Conservation (phyloP, 169 alveolate genomes). For the Cryptosporidium ryanae region DNA sequence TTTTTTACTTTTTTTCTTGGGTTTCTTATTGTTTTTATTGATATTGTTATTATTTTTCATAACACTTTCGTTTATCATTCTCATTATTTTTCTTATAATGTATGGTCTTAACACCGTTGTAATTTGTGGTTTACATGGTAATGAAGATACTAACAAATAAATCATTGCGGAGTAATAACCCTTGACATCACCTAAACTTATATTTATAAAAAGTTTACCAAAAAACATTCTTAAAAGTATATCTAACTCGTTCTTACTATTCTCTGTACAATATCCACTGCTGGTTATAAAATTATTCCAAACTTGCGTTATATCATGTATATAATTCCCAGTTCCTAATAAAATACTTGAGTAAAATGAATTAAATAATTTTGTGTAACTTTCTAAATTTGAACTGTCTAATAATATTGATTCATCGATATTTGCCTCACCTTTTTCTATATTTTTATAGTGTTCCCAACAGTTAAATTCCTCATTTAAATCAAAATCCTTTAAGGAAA, state of each 20-base stretch:
- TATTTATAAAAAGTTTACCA: slow-evolving; percentile 44
- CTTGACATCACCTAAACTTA: slow-evolving; percentile 13
- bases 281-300: slow-evolving; percentile 35
- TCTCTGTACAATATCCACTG: not conserved
- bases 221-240: slow-evolving; percentile 2
- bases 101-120: slow-evolving; percentile 36
- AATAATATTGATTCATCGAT: not conserved
- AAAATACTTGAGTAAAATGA: slow-evolving; percentile 9
- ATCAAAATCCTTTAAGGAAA: slow-evolving; percentile 34
- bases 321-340: slow-evolving; percentile 38
- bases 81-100: slow-evolving; percentile 48
- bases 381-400: slow-evolving; percentile 21
- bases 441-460: slow-evolving; percentile 48
- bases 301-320: slow-evolving; percentile 23
- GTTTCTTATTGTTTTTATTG: not conserved
- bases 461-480: slow-evolving; percentile 9
- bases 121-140: slow-evolving; percentile 61
- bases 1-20: not conserved
- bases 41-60: not conserved
- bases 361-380: slow-evolving; percentile 18
- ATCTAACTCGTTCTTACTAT: slow-evolving; percentile 6
- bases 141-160: slow-evolving; percentile 16
- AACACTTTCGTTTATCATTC: slow-evolving; percentile 14
- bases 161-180: slow-evolving; percentile 72
- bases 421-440: slow-evolving; percentile 9